Evolutionary conservation across 441 rosid species (phyloP).

Genomic region (Adansonia grandidieri): DNA sequence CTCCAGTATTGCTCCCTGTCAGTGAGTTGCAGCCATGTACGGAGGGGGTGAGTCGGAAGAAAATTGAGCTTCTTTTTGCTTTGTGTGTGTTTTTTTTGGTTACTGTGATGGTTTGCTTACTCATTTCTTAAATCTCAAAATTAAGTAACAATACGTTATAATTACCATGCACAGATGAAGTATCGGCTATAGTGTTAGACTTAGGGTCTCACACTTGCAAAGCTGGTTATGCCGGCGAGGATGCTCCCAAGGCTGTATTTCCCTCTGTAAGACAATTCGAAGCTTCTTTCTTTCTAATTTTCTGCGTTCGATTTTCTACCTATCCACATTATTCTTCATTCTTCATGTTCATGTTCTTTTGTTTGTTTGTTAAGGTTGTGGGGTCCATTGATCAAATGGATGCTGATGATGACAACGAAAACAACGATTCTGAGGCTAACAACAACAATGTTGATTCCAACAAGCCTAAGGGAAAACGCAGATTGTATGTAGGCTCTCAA

Average conservation of each 20-base stretch:
- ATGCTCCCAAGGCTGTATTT: constrained; percentile 98
- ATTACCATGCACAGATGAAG: constrained; percentile 71
- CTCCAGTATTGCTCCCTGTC: background rate
- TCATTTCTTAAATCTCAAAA: background rate
- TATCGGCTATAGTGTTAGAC: constrained; percentile 96
- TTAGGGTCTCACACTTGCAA: constrained; percentile 98
- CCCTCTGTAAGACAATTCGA: constrained; percentile 75
- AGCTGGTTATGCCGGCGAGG: constrained; percentile 99
- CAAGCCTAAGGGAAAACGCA: constrained; percentile 67
- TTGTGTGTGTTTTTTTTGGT: background rate
- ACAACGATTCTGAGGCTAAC: constrained; percentile 55
- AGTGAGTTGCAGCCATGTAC: constrained; percentile 59
- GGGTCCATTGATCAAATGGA: constrained; percentile 95
- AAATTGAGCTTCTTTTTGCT: constrained; percentile 18
- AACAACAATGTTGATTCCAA: constrained; percentile 55
- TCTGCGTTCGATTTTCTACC: constrained; percentile 5
- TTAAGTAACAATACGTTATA: constrained; percentile 3
- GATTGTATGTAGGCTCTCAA: constrained; percentile 90
- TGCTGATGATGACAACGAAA: constrained; percentile 53
- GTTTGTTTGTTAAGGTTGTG: constrained; percentile 70
- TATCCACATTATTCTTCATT: constrained; percentile 1
- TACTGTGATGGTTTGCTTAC: background rate
- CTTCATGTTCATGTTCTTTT: constrained; percentile 5
- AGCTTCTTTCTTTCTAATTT: background rate
- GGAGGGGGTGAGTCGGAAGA: constrained; percentile 81